Conservation (phyloP, 345 rosid species). For the Salix brachista region DNA sequence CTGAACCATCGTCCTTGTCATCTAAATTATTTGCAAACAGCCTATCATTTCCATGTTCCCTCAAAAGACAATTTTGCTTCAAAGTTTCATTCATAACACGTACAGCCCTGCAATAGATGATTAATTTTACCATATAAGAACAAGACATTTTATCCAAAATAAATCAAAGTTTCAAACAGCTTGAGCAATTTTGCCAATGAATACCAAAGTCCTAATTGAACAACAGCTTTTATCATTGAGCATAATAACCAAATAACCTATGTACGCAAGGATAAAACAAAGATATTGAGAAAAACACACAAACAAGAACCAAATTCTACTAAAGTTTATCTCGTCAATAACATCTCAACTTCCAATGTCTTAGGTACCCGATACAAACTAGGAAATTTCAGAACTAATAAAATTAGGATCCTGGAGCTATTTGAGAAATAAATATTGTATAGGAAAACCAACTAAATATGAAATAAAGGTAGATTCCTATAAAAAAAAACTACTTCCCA, state of each 20-base stretch:
- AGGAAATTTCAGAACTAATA: not conserved
- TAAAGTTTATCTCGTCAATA: not conserved
- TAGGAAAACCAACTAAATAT: not conserved
- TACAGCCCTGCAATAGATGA: slow-evolving; percentile 74
- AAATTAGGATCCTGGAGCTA: not conserved
- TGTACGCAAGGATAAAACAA: not conserved
- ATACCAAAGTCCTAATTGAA: not conserved
- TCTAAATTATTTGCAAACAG: slow-evolving; percentile 45
- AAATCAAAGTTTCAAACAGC: not conserved
- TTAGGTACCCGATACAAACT: not conserved
- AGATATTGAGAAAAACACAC: not conserved
- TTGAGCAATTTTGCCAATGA: not conserved
- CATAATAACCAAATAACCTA: not conserved
- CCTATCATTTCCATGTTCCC: slow-evolving; percentile 52
- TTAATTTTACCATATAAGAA: not conserved
- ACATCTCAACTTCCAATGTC: not conserved
- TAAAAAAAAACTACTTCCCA: not conserved
- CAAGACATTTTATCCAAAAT: not conserved
- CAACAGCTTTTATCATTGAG: not conserved
- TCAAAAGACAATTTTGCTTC: slow-evolving; percentile 82
- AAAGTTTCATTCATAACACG: slow-evolving; percentile 90
- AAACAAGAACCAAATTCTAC: not conserved
- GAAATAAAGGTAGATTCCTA: not conserved
- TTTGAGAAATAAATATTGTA: not conserved
- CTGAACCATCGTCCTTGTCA: slow-evolving; percentile 39